Evolutionary conservation across 2,329 filamentous ascomycete species (phyloP), one percentile per base, ranked within the genome.

Genomic region (Pseudocercospora fuligena): DNA sequence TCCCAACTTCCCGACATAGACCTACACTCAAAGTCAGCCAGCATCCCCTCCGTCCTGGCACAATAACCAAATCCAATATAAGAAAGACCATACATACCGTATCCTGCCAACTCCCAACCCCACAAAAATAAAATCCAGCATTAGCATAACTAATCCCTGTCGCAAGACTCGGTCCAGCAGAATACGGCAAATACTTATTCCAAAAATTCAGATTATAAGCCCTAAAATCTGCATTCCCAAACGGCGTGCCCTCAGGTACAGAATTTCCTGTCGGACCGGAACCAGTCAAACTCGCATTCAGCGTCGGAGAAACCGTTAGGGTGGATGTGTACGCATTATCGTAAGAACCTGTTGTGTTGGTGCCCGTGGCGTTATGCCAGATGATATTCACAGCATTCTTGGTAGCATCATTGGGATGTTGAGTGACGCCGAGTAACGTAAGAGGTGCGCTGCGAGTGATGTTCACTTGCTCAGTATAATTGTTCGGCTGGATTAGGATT

Each of bases 21-120:
- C 76, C 83, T 85, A 40, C 5, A 54, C 1, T 58, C 21, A 23
- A 19, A 33, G 36, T 64, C 46, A 49, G 46, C 21, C n/a, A 9
- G 9, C 11, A 21, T 9, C n/a, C n/a, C 9, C 6, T n/a, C 8
- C 7, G 2, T 49, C 7, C 12, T 11, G n/a, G n/a, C n/a, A n/a
- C n/a, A n/a, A n/a, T n/a, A n/a, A n/a, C n/a, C n/a, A n/a, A n/a
- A n/a, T n/a, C n/a, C n/a, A n/a, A n/a, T n/a, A n/a, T n/a, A n/a
- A n/a, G n/a, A n/a, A n/a, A n/a, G n/a, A n/a, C n/a, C 31, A n/a
- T 25, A 61, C 80, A 63, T 65, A 85, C 87, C 7, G 89, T 91
- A 68, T 91, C 89, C 77, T 91, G 89, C 72, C 88, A 91, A 65
- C 85, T 88, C 73, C 89, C 88, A 71, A 91, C 87, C 0, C 88